These are phyloP conservation scores for Decorospora gaudefroyi DNA, from an alignment of 2,329 filamentous ascomycete genomes.

Conservation along the genomic window DNA sequence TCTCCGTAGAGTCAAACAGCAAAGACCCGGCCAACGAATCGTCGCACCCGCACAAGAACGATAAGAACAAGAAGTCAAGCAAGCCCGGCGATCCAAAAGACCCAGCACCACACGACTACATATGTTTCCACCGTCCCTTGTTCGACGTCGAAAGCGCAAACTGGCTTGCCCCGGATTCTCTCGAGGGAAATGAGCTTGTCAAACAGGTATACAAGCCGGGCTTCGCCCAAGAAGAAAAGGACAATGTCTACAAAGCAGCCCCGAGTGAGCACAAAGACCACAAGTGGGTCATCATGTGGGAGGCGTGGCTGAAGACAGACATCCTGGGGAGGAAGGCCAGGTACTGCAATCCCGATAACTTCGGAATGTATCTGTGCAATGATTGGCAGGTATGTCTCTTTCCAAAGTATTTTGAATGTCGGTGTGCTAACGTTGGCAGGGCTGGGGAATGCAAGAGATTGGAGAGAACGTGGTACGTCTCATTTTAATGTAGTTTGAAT, in stretches of 20 bases:
- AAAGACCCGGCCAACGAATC: conserved; percentile 9
- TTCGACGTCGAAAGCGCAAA: conserved; percentile 19
- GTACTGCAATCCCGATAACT: conserved; percentile 22
- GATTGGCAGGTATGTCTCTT: no score
- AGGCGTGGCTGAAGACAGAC: conserved; percentile 15
- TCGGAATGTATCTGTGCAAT: conserved; percentile 22
- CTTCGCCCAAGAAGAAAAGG: conserved; percentile 10
- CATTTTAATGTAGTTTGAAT: background rate
- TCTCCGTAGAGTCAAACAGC: conserved; percentile 8
- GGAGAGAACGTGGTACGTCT: conserved; percentile 18
- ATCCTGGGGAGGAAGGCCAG: conserved; percentile 3
- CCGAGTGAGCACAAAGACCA: conserved; percentile 13
- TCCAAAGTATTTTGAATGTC: conserved; percentile 20
- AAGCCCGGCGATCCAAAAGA: background rate
- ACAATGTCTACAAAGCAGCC: conserved; percentile 8
- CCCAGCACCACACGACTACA: conserved; percentile 14
- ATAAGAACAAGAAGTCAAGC: background rate
- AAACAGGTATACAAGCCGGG: conserved; percentile 7
- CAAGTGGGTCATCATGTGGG: conserved; percentile 30
- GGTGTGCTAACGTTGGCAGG: conserved; percentile 18
- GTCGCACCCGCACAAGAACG: conserved; percentile 1
- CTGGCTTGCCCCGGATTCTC: conserved; percentile 4
- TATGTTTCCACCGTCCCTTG: conserved; percentile 21
- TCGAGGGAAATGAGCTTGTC: conserved; percentile 5
- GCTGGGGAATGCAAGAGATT: conserved; percentile 21